Evolutionary conservation across 441 rosid genomes (phyloP).

Genomic region (Euphorbia schlechtendalii): DNA sequence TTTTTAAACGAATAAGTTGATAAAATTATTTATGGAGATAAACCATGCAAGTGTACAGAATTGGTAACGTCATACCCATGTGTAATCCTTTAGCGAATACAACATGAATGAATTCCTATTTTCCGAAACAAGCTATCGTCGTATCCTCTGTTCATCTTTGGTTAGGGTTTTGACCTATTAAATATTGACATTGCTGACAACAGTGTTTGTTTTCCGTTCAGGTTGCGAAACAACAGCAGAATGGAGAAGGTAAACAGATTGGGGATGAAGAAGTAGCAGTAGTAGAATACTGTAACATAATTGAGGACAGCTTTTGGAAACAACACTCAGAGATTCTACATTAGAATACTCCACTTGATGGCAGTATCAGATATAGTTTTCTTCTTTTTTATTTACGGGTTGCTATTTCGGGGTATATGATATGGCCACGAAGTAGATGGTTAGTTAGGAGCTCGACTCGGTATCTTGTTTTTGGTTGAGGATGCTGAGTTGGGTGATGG

Average conservation of each 20-base stretch:
- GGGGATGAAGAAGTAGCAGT: conserved; percentile 26
- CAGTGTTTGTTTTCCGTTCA: not conserved
- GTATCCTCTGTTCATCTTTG: not conserved
- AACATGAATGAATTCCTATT: not conserved
- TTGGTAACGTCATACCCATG: too few species aligned
- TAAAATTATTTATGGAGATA: too few species aligned
- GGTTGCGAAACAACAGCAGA: conserved; percentile 10
- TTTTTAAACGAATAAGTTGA: not conserved
- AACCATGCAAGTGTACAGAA: too few species aligned
- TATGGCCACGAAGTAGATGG: too few species aligned
- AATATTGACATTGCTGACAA: not conserved
- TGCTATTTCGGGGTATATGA: too few species aligned
- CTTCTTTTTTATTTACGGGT: too few species aligned
- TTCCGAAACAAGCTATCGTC: not conserved
- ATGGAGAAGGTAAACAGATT: conserved; percentile 14
- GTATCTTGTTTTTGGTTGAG: too few species aligned
- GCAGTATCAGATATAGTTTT: too few species aligned
- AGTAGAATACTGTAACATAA: conserved; percentile 55
- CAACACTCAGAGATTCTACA: conserved; percentile 45
- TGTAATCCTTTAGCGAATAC: not conserved
- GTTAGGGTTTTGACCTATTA: not conserved
- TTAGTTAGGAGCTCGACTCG: too few species aligned
- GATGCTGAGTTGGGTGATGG: too few species aligned
- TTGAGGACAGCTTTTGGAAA: conserved; percentile 61
- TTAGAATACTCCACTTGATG: conserved; percentile 10